Percentiles rank a stretch among this genome's conserved stretches.
phyloP scores from a whole-genome alignment of 495 filamentous ascomycete genomes.

The Trichocladium uniseriatum region DNA sequence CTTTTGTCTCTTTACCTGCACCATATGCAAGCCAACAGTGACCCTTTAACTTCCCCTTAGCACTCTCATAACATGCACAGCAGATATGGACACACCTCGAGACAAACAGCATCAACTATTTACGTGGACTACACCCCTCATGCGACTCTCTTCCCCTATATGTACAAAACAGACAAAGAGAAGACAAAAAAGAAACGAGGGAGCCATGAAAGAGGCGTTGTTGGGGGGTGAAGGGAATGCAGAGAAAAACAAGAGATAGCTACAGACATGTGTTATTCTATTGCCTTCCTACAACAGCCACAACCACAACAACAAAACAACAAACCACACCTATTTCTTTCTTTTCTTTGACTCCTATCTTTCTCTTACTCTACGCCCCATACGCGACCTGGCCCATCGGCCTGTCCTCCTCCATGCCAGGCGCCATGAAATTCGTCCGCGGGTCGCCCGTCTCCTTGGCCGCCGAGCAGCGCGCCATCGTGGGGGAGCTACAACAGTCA shows the following conservation, averaged over 20 bases:
- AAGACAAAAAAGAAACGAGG: background rate
- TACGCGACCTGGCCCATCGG: conserved; percentile 45
- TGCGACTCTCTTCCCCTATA: too few species aligned
- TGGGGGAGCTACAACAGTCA: conserved; percentile 65
- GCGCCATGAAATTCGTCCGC: conserved; percentile 78
- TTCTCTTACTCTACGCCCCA: conserved; percentile 28
- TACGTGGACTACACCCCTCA: too few species aligned
- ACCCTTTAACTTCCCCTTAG: background rate
- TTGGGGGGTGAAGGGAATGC: background rate
- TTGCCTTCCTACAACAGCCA: conserved; percentile 2
- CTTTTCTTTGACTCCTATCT: background rate
- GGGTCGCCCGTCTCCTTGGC: conserved; percentile 63
- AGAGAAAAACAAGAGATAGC: background rate
- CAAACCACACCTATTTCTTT: background rate
- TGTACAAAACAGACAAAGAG: conserved; percentile 3
- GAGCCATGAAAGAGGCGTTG: background rate
- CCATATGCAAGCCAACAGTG: background rate
- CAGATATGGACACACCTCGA: too few species aligned
- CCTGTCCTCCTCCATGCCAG: conserved; percentile 50
- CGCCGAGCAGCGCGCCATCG: conserved; percentile 91
- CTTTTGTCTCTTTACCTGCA: background rate
- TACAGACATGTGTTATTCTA: conserved; percentile 14
- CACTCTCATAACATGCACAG: too few species aligned
- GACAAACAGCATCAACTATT: too few species aligned
- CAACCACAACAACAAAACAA: background rate